These are phyloP conservation scores for Umbelopsis isabellina DNA, from an alignment of 192 early-diverging fungal species.

Conservation along the genomic window DNA sequence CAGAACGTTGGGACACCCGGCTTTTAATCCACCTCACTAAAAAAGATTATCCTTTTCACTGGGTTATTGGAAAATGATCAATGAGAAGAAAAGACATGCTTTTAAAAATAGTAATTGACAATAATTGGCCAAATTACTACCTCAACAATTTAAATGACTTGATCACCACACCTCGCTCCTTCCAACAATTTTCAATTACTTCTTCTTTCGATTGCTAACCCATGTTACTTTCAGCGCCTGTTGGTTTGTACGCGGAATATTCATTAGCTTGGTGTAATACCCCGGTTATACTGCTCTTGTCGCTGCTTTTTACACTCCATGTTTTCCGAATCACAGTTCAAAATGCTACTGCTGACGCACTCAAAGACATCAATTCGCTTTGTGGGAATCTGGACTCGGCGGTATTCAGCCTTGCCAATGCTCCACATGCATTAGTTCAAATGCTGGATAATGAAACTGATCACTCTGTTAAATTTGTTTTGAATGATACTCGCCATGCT, in stretches of 20 bases:
- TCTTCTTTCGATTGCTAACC: neutral
- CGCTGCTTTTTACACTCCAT: conserved; percentile 7
- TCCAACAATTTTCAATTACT: too few relatives aligned
- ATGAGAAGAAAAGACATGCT: too few relatives aligned
- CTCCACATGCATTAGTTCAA: neutral
- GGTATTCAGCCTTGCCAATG: neutral
- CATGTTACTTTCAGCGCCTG: conserved; percentile 4
- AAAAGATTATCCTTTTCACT: too few relatives aligned
- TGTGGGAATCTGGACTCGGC: conserved; percentile 5
- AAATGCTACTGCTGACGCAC: neutral
- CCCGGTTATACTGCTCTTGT: conserved; percentile 10
- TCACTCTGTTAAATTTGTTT: conserved; percentile 4
- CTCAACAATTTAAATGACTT: too few relatives aligned
- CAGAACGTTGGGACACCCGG: too few relatives aligned
- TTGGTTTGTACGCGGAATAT: conserved; percentile 11
- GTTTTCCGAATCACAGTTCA: neutral
- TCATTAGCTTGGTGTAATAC: conserved; percentile 13
- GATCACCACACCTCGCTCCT: too few relatives aligned
- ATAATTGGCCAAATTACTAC: too few relatives aligned
- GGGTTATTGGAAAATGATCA: too few relatives aligned
- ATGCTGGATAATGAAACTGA: conserved; percentile 19
- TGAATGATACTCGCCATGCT: conserved; percentile 19
- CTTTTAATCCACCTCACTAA: too few relatives aligned
- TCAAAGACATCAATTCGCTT: neutral
- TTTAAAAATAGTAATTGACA: too few relatives aligned